phyloP scores from a whole-genome alignment of 73 alveolate genomes.

The Paramecium sonneborni region DNA sequence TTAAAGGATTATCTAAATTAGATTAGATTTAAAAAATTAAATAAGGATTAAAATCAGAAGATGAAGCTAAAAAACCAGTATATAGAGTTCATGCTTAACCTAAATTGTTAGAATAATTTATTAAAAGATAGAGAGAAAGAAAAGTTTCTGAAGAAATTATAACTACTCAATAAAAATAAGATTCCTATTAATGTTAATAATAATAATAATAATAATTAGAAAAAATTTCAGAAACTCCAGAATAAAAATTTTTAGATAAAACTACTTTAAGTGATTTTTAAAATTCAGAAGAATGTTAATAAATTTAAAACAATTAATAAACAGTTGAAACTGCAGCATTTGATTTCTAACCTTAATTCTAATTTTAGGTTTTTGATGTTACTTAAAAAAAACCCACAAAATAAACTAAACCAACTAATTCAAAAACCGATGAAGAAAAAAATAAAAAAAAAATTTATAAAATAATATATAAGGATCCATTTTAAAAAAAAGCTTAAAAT shows the following conservation, averaged over 20 bases:
- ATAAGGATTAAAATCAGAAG: background rate
- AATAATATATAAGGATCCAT: slow-evolving; percentile 20
- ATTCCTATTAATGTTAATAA: background rate
- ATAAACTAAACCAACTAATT: background rate
- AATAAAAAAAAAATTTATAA: slow-evolving; percentile 16
- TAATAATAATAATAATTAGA: background rate
- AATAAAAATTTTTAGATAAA: background rate
- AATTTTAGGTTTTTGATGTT: background rate
- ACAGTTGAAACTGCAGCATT: background rate
- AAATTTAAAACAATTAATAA: background rate
- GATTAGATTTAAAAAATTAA: background rate
- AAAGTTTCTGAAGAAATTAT: background rate
- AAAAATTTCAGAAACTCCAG: slow-evolving; percentile 46
- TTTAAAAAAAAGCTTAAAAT: background rate
- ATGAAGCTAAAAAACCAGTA: background rate
- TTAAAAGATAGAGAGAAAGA: background rate
- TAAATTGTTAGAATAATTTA: background rate
- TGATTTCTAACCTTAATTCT: background rate
- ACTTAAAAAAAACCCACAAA: slow-evolving; percentile 1
- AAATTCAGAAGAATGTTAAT: background rate
- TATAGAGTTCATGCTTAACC: slow-evolving; percentile 29
- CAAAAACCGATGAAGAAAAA: slow-evolving; percentile 45
- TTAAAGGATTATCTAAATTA: background rate
- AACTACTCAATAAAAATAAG: background rate
- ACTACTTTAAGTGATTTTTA: background rate